These are phyloP conservation scores for Straminergon stramineum DNA, from an alignment of 225 moss, liverwort and hornwort genomes.

Conservation along the genomic window DNA sequence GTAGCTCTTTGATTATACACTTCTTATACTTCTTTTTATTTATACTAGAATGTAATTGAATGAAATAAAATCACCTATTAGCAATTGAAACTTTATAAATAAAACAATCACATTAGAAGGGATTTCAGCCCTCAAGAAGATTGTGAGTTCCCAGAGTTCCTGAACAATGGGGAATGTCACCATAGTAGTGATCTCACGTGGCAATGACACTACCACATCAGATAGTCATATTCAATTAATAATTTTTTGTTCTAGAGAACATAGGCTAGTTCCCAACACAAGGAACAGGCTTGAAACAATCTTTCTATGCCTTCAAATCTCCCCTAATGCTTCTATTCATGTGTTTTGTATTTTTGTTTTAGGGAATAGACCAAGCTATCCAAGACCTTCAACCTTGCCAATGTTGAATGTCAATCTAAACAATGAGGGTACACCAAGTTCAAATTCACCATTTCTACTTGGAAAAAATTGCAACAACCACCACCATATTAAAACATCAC, in stretches of 20 bases:
- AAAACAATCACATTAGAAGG: too few relatives aligned
- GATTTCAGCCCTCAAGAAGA: too few relatives aligned
- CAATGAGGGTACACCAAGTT: not conserved
- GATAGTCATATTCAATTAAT: too few relatives aligned
- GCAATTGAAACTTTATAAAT: not conserved
- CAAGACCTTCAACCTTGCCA: conserved; percentile 12
- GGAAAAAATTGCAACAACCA: not conserved
- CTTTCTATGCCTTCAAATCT: too few relatives aligned
- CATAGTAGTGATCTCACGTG: too few relatives aligned
- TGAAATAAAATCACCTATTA: not conserved
- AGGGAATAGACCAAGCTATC: conserved; percentile 17
- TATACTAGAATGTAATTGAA: not conserved
- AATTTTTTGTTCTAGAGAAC: too few relatives aligned
- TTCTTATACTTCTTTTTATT: too few relatives aligned
- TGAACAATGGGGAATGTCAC: too few relatives aligned
- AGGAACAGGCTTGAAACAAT: too few relatives aligned
- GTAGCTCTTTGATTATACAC: not conserved
- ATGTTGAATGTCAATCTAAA: conserved; percentile 20
- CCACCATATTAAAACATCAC: not conserved
- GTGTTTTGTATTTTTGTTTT: not conserved
- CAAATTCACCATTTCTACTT: not conserved
- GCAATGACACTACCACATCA: too few relatives aligned
- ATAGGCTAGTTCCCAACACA: too few relatives aligned
- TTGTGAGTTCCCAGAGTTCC: too few relatives aligned
- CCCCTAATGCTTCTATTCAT: not conserved